These are phyloP conservation scores for Delonix regia DNA, from an alignment of 306 rosid genomes.

Conservation along the genomic window DNA sequence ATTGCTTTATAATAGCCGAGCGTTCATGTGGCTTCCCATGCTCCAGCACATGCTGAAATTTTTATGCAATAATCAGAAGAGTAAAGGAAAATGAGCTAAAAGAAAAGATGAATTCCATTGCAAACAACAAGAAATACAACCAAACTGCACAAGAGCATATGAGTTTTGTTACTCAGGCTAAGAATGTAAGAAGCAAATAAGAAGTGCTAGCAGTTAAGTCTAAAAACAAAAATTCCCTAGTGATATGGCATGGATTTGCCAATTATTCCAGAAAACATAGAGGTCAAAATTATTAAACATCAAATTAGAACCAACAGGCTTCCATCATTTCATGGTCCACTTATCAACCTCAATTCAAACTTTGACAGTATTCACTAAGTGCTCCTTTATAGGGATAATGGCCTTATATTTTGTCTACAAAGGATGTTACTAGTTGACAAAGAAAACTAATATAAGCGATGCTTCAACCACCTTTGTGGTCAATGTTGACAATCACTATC, in stretches of 20 bases:
- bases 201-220: neutral
- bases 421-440: neutral
- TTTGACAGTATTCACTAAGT: neutral
- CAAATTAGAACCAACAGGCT: neutral
- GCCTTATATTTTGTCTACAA: neutral
- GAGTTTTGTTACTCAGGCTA: neutral
- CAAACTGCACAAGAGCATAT: constrained; percentile 1
- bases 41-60: constrained; percentile 86
- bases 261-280: neutral
- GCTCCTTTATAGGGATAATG: neutral
- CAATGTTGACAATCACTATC: neutral
- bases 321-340: neutral
- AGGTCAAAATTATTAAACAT: neutral
- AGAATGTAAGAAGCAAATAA: neutral
- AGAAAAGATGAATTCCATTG: neutral
- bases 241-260: neutral
- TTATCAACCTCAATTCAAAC: neutral
- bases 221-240: neutral
- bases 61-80: constrained; percentile 13
- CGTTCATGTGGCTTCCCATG: constrained; percentile 96
- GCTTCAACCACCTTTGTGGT: neutral
- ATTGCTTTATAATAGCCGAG: constrained; percentile 74
- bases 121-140: neutral
- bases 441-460: neutral
- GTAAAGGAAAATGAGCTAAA: neutral